Evolutionary conservation across 164 flowering plant species (phyloP), one percentile per base, ranked within the genome.

Genomic region (Akebia trifoliata): DNA sequence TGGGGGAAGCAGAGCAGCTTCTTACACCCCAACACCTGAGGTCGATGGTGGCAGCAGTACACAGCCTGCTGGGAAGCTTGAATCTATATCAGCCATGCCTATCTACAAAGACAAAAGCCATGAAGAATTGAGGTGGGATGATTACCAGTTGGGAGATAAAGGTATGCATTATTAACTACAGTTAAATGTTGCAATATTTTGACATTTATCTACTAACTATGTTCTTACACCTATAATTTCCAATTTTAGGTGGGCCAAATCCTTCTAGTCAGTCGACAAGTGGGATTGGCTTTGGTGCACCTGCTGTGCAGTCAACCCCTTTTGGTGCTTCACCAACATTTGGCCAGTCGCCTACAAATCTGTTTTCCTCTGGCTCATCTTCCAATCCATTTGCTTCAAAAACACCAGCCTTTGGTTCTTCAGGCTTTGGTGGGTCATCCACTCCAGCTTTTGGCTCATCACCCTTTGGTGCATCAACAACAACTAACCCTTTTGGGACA

Each of bases 61-160:
- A 26, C 85, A 79, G 70, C 67, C 81, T 22, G 74, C 85, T 69
- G 95, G 82, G 42, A 94, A 84, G 75, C 78, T 94, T 65, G 96
- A 83, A 70, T 90, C 99, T 20, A 84, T 90, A 75, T 90, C 96
- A 8, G 99, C 96, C 29, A 94, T 94, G 99, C 85, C 95, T 37
- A 82, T 66, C 6, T 90, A 87, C 76, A 94, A 83, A 68, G 95
- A 86, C 22, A 94, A 94, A 72, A 84, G 95, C 71, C 97, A 87
- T 61, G 99, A 94, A 67, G 99, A 94, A 65, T 84, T 94, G 45
- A 77, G 97, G 64, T 93, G 99, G 99, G 99, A 90, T 61, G 99
- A 93, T 69, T 93, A 86, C 63, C 99, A 93, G 65, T 60, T 60
- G 71, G 96, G 96, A 49, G 95, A 90, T 70, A 90, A 85, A 81